Evolutionary conservation across 768 basidiomycete species (phyloP).

Genomic region (Lactarius indigo): DNA sequence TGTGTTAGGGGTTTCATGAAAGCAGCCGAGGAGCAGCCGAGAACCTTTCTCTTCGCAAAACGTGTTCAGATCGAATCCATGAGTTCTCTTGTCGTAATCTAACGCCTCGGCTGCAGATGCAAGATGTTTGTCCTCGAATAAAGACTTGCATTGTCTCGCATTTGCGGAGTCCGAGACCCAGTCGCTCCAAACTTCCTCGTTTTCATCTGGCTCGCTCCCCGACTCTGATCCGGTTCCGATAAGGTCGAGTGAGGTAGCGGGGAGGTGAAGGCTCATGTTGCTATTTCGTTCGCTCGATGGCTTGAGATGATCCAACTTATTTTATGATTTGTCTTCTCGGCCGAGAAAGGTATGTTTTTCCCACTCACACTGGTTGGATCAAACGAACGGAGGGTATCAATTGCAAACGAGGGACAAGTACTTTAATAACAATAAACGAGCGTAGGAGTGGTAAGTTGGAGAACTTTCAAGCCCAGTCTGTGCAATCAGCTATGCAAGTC

Average conservation of each 20-base stretch:
- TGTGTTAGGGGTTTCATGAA: conserved; percentile 9
- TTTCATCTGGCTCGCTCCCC: conserved; percentile 13
- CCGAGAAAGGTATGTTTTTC: not conserved
- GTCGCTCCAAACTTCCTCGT: conserved; percentile 68
- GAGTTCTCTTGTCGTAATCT: conserved; percentile 52
- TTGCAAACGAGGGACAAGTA: not conserved
- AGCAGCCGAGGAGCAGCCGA: conserved; percentile 9
- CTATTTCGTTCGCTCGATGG: not conserved
- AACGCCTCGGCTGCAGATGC: conserved; percentile 57
- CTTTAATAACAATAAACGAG: not conserved
- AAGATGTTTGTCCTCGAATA: conserved; percentile 69
- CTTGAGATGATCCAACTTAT: not conserved
- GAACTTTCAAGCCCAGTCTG: not conserved
- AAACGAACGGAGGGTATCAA: not conserved
- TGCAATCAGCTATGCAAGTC: conserved; percentile 6
- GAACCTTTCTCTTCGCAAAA: conserved; percentile 54
- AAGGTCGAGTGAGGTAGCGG: conserved; percentile 9
- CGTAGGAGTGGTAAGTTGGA: not conserved
- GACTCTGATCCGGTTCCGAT: conserved; percentile 3
- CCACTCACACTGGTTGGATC: not conserved
- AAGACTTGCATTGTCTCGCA: conserved; percentile 53
- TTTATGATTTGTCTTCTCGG: not conserved
- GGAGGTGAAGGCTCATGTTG: conserved; percentile 20
- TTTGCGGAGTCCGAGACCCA: conserved; percentile 70
- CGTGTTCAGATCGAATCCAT: conserved; percentile 61